Evolutionary conservation across 345 rosid genomes (phyloP), one percentile per base, ranked within the genome.

Genomic region (Firmiana major): DNA sequence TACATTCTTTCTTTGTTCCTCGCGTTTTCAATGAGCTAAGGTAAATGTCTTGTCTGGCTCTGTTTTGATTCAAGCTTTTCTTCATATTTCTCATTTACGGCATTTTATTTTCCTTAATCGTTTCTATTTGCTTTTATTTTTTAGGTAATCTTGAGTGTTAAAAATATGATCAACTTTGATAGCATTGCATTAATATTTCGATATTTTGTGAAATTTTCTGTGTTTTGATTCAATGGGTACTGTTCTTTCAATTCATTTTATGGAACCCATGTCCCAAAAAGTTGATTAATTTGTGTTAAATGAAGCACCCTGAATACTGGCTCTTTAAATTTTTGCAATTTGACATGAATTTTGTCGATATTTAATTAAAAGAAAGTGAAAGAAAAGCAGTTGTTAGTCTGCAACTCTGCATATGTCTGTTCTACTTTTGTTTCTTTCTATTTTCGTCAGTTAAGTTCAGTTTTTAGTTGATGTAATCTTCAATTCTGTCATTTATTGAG

Each of bases 221-320:
- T 67, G 1, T 59, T 45, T 21, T 62, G 43, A 74, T 43, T 74
- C 55, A 26, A 43, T 60, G 54, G 68, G 68, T 43, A 22, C 5
- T 24, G 7, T 53, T 9, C 4, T 34, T 54, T 34, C 62, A 51
- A 31, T 74, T 26, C 66, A 36, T 74, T 62, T 74, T 57, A 46
- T 9, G 46, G 26, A 74, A 43, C 24, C 67, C 16, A 24, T 43
- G 24, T 9, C 10, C 28, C 68, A 60, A 63, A 67, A 38, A 74
- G 67, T 45, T 22, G 68, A 26, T 74, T 43, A 59, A 40, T 58
- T 74, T 42, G 64, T 58, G 66, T 71, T 74, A 45, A 60, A 60
- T 45, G 58, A 6, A 73, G 46, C 38, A 0, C 66, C 38, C 16
- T 19, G 38, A 53, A 26, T 62, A 11, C 43, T 42, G 64, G 68